Conservation (phyloP, 2,329 filamentous ascomycete species). For the Pleoardoris graminearum region DNA sequence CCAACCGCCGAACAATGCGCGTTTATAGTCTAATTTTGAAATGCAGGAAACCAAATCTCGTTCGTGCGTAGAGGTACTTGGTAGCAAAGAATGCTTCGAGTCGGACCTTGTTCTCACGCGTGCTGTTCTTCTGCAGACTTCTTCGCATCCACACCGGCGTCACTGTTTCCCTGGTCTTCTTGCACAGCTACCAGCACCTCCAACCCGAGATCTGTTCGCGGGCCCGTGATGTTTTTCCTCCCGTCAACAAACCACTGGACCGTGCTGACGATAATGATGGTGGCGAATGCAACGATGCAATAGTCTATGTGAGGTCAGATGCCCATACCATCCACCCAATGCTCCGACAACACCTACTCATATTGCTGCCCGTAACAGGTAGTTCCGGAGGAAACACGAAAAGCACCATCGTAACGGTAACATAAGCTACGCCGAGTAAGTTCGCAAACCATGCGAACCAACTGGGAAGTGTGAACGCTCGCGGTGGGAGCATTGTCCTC, state of each 20-base stretch:
- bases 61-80: no score
- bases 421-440: conserved; percentile 63
- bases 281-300: conserved; percentile 60
- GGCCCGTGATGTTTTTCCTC: conserved; percentile 63
- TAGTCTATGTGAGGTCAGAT: conserved; percentile 45
- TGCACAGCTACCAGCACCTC: conserved; percentile 46
- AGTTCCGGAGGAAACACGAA: conserved; percentile 73
- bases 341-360: conserved; percentile 57
- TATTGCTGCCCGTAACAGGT: conserved; percentile 67
- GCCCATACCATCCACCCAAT: not conserved
- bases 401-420: conserved; percentile 71
- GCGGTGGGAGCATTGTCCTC: conserved; percentile 64
- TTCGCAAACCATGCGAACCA: conserved; percentile 65
- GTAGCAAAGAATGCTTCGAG: no score
- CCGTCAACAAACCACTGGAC: conserved; percentile 65
- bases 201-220: conserved; percentile 45
- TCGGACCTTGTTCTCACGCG: no score
- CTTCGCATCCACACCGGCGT: conserved; percentile 10
- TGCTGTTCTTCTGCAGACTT: conserved; percentile 12
- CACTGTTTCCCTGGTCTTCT: conserved; percentile 20
- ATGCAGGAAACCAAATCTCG: no score
- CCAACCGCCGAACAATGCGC: not conserved
- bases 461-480: conserved; percentile 60
- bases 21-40: no score
- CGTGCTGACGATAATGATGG: conserved; percentile 60